A percentile compares a stretch with the other conserved stretches of the same genome.
phyloP scores from a whole-genome alignment of 1,139 yeast species.

The Taiozyma sp. region DNA sequence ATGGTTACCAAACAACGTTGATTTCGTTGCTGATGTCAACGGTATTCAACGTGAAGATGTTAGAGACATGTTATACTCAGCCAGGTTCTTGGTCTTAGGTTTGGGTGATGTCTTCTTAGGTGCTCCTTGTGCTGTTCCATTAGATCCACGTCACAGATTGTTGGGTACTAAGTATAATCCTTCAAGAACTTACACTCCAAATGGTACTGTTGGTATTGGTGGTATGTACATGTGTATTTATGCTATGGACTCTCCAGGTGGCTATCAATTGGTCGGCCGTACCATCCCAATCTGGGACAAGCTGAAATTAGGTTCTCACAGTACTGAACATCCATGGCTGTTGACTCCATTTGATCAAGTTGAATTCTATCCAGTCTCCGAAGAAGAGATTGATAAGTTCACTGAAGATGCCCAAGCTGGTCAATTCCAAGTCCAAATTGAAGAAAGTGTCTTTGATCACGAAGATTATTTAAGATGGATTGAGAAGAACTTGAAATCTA shows the following conservation, averaged over 20 bases:
- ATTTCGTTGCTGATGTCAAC: conserved; percentile 85
- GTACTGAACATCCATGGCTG: conserved; percentile 76
- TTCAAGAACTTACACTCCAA: conserved; percentile 91
- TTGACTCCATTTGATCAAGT: conserved; percentile 89
- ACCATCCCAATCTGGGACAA: conserved; percentile 98
- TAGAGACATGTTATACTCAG: conserved; percentile 77
- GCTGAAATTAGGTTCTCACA: conserved; percentile 66
- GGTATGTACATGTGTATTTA: conserved; percentile 98
- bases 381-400: conserved; percentile 67
- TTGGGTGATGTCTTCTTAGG: conserved; percentile 97
- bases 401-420: conserved; percentile 80
- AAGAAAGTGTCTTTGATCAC: conserved; percentile 79
- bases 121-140: conserved; percentile 97
- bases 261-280: conserved; percentile 93
- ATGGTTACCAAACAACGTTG: conserved; percentile 97
- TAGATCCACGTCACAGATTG: conserved; percentile 92
- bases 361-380: conserved; percentile 88
- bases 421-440: conserved; percentile 65
- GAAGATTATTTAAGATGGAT: conserved; percentile 75
- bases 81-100: conserved; percentile 87
- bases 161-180: conserved; percentile 95
- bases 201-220: conserved; percentile 96
- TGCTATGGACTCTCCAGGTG: conserved; percentile 98
- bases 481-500: conserved; percentile 63
- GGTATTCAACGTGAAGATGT: conserved; percentile 74